Conservation (phyloP, 306 rosid species). For the Datisca glomerata region DNA sequence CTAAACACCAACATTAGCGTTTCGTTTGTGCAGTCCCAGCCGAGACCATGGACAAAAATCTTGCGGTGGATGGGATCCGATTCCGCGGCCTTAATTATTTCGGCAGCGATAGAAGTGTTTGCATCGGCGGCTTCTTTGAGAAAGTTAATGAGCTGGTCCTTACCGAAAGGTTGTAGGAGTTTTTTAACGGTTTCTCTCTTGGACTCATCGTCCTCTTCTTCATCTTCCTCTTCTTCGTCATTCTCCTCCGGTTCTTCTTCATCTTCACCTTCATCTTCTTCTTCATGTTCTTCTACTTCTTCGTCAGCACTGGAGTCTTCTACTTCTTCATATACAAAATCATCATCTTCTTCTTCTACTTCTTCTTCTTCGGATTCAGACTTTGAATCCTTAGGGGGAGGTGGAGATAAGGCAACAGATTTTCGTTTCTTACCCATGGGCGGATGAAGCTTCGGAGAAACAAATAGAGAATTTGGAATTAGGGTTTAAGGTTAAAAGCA, state of each 20-base stretch:
- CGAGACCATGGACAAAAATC: conserved; percentile 62
- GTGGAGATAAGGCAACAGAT: background rate
- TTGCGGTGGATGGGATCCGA: conserved; percentile 66
- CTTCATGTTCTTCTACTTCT: conserved; percentile 13
- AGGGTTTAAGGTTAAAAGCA: too few species aligned
- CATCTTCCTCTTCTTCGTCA: conserved; percentile 17
- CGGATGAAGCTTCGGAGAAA: background rate
- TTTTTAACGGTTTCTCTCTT: conserved; percentile 37
- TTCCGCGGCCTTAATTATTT: conserved; percentile 40
- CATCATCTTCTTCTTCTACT: background rate
- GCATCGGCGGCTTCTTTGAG: conserved; percentile 39
- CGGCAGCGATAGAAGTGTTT: conserved; percentile 22
- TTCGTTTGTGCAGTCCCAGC: conserved; percentile 61
- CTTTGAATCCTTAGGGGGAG: background rate
- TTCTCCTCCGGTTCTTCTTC: conserved; percentile 22
- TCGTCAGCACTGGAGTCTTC: too few species aligned
- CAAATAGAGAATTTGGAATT: too few species aligned
- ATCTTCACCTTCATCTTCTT: background rate
- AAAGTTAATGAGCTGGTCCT: conserved; percentile 42
- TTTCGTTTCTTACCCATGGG: background rate
- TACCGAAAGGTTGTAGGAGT: conserved; percentile 62
- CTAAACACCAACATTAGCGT: conserved; percentile 36
- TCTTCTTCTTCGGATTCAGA: background rate
- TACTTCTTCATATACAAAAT: background rate
- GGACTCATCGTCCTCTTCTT: conserved; percentile 28